phyloP scores from a whole-genome alignment of 139 green algal genomes.

The Limnomonas spitsbergensis region DNA sequence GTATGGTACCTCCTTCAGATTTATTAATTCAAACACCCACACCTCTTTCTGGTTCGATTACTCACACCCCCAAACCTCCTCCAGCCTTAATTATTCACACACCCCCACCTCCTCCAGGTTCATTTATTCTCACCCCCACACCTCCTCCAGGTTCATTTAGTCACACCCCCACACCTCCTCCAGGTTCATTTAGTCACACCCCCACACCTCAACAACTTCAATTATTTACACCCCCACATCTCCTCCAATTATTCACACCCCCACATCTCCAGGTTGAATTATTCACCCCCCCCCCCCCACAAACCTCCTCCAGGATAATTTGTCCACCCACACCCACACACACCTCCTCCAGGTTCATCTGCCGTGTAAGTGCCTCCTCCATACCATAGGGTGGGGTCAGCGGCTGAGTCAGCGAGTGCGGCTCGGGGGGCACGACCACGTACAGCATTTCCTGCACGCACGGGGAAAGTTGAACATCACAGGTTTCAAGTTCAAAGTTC shows the following conservation, averaged over 20 bases:
- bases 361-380: slow-evolving; percentile 5
- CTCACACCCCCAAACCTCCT: no score
- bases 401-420: slow-evolving; percentile 31
- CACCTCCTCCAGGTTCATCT: slow-evolving; percentile 30
- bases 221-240: background rate
- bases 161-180: no score
- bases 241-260: background rate
- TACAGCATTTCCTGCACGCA: slow-evolving; percentile 28
- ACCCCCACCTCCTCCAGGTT: no score
- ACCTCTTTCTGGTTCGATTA: no score
- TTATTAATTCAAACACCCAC: no score
- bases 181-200: no score
- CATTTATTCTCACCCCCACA: no score
- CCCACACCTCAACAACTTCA: background rate
- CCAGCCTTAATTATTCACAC: no score
- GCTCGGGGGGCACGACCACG: slow-evolving; percentile 27
- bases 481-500: no score
- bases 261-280: background rate
- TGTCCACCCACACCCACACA: background rate
- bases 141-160: no score
- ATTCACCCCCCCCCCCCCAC: background rate
- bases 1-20: no score
- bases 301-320: background rate
- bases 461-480: no score
- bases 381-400: slow-evolving; percentile 5